These are phyloP conservation scores for Stentor roeselii DNA, from an alignment of 73 alveolate genomes.

Conservation along the genomic window DNA sequence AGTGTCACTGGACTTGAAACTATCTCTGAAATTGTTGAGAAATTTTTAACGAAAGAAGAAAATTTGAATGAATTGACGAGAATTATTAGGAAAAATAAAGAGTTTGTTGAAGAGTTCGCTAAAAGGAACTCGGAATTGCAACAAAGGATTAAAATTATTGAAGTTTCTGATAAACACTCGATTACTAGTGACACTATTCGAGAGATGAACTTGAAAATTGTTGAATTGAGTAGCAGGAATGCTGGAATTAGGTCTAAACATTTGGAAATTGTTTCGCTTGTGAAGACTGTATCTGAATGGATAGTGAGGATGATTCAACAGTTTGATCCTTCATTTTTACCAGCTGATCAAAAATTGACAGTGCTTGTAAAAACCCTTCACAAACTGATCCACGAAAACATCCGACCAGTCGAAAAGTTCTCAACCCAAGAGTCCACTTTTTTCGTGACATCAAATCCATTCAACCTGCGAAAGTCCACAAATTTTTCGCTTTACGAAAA, in stretches of 20 bases:
- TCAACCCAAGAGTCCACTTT: too few relatives aligned
- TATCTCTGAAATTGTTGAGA: background rate
- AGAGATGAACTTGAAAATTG: background rate
- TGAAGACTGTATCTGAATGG: background rate
- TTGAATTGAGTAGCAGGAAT: background rate
- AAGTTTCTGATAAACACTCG: background rate
- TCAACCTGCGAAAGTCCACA: too few relatives aligned
- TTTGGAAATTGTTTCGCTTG: background rate
- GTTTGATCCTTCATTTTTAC: too few relatives aligned
- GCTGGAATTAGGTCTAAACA: background rate
- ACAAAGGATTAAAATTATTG: too few relatives aligned
- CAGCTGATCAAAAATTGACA: too few relatives aligned
- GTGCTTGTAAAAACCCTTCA: too few relatives aligned
- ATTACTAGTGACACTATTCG: background rate
- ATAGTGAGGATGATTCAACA: background rate
- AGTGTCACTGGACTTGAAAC: background rate
- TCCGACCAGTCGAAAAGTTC: too few relatives aligned
- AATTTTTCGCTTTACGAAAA: too few relatives aligned
- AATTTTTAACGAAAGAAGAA: background rate
- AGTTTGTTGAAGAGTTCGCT: background rate
- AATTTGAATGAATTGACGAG: background rate
- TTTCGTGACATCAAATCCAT: too few relatives aligned
- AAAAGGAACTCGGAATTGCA: background rate
- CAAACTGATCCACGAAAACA: too few relatives aligned
- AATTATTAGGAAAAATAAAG: background rate